A percentile compares a stretch with the other conserved stretches of the same genome.
These are phyloP conservation scores for Trichoderma sp. DNA, from an alignment of 2,329 filamentous ascomycete species.

Conservation along the genomic window DNA sequence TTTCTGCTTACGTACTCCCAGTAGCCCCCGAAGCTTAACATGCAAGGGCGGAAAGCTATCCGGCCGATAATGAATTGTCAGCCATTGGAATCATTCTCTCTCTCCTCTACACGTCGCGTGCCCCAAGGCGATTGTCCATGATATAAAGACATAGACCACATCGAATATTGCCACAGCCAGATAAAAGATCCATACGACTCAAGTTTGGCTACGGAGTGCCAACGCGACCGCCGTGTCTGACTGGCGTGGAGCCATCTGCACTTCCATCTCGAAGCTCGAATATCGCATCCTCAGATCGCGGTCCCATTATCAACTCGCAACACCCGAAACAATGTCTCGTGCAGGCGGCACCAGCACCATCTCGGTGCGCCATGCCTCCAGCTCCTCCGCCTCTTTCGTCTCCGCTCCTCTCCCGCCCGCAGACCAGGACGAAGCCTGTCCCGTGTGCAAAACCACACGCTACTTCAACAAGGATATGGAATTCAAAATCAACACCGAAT, in stretches of 20 bases:
- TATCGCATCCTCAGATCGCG: neutral
- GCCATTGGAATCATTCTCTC: conserved; percentile 1
- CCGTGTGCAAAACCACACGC: conserved; percentile 93
- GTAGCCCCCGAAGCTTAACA: neutral
- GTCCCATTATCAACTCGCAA: neutral
- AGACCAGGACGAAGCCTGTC: conserved; percentile 71
- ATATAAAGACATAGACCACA: neutral
- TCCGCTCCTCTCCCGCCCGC: conserved; percentile 23
- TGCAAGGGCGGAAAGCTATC: conserved; percentile 20
- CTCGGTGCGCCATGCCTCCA: conserved; percentile 31
- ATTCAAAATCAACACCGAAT: conserved; percentile 96
- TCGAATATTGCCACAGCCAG: neutral
- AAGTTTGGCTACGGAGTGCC: neutral
- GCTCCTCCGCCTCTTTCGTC: conserved; percentile 17
- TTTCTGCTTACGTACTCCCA: neutral
- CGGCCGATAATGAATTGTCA: conserved; percentile 15
- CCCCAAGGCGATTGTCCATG: neutral
- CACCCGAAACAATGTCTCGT: conserved; percentile 29
- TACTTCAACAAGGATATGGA: conserved; percentile 93
- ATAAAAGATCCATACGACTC: neutral
- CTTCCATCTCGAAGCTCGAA: neutral
- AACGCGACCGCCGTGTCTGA: neutral
- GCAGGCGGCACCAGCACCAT: conserved; percentile 26
- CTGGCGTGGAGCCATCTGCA: neutral
- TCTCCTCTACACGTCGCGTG: neutral